phyloP scores from a whole-genome alignment of 768 basidiomycete genomes.

The Pleurotus ostreatus region DNA sequence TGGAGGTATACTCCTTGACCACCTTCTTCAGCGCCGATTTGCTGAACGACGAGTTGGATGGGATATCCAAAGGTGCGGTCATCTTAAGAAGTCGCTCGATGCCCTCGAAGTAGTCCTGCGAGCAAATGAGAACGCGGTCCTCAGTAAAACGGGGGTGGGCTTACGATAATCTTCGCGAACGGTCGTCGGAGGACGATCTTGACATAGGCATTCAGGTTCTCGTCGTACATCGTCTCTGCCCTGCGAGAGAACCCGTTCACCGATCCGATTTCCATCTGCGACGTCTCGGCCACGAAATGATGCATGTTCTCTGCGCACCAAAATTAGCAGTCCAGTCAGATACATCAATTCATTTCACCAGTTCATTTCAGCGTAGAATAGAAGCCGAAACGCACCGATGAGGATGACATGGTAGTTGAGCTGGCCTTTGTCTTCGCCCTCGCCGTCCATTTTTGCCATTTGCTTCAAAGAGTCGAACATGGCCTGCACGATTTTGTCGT shows the following conservation, averaged over 20 bases:
- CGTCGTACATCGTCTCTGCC: slow-evolving; percentile 84
- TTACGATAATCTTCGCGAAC: slow-evolving; percentile 81
- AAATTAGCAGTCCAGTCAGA: background rate
- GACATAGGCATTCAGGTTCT: slow-evolving; percentile 84
- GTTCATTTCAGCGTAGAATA: too few relatives aligned
- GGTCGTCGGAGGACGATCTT: slow-evolving; percentile 83
- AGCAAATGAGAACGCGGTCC: background rate
- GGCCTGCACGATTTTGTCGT: slow-evolving; percentile 82
- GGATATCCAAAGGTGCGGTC: slow-evolving; percentile 72
- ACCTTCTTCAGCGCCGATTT: slow-evolving; percentile 79
- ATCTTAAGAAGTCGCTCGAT: slow-evolving; percentile 84
- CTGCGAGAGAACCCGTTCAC: slow-evolving; percentile 59
- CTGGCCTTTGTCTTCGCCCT: slow-evolving; percentile 93
- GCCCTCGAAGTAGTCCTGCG: slow-evolving; percentile 91
- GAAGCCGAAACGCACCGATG: slow-evolving; percentile 61
- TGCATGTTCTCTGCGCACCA: slow-evolving; percentile 86
- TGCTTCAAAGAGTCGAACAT: slow-evolving; percentile 95
- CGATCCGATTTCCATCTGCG: slow-evolving; percentile 62
- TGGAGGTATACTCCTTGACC: slow-evolving; percentile 78
- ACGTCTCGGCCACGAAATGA: slow-evolving; percentile 81
- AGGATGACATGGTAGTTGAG: slow-evolving; percentile 95
- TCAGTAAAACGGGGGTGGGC: slow-evolving; percentile 19
- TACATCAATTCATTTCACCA: background rate
- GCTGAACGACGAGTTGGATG: slow-evolving; percentile 71
- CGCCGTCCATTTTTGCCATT: slow-evolving; percentile 93